Conservation (phyloP, 192 early-diverging fungal genomes). For the Dissophora ornata region DNA sequence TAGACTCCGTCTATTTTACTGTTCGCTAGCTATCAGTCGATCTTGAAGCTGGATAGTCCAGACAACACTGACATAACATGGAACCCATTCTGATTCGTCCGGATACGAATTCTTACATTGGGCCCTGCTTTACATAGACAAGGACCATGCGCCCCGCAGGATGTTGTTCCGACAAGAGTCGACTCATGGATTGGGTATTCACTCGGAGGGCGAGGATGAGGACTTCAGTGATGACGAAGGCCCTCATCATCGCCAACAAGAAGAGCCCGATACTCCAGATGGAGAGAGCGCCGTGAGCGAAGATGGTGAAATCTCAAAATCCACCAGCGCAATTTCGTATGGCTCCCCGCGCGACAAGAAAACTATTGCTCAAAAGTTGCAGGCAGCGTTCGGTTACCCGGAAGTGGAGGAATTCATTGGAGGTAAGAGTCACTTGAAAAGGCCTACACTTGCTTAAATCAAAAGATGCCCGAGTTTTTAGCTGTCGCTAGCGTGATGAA, state of each 20-base stretch:
- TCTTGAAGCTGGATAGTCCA: too few relatives aligned
- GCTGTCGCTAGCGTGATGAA: too few relatives aligned
- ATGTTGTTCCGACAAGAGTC: slow-evolving; percentile 36
- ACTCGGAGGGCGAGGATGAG: slow-evolving; percentile 41
- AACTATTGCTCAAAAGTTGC: slow-evolving; percentile 41
- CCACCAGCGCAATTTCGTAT: slow-evolving; percentile 14
- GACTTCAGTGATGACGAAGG: slow-evolving; percentile 32
- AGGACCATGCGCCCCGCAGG: slow-evolving; percentile 1
- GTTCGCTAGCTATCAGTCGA: too few relatives aligned
- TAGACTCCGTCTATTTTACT: background rate
- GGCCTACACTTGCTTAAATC: too few relatives aligned
- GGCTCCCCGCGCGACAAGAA: slow-evolving; percentile 26
- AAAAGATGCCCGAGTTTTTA: too few relatives aligned
- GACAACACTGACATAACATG: too few relatives aligned
- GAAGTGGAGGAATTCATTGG: slow-evolving; percentile 42
- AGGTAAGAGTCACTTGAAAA: slow-evolving; percentile 21
- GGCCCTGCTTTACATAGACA: too few relatives aligned
- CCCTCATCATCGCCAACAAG: slow-evolving; percentile 2
- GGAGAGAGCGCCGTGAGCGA: background rate
- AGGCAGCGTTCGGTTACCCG: slow-evolving; percentile 37
- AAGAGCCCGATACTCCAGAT: background rate
- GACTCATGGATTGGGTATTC: slow-evolving; percentile 41
- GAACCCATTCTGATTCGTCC: too few relatives aligned
- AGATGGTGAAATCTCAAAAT: slow-evolving; percentile 12
- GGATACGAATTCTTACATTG: too few relatives aligned